Evolutionary conservation across 83 land plant genomes (phyloP).

Genomic region (Diphasiastrum complanatum): DNA sequence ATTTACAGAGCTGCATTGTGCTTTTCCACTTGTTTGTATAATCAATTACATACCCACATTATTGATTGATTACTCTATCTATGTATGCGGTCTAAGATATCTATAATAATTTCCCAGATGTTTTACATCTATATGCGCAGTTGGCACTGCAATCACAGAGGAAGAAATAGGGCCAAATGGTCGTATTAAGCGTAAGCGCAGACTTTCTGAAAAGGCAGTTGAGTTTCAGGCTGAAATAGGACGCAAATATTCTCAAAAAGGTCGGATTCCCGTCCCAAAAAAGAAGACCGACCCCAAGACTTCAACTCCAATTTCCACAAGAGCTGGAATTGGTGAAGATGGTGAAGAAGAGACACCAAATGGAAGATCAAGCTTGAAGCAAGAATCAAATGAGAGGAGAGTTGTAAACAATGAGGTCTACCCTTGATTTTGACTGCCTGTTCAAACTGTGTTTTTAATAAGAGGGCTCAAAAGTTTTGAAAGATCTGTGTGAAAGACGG

Average conservation of each 20-base stretch:
- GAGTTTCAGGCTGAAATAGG: conserved; percentile 74
- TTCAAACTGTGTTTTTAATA: background rate
- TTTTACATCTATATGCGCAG: too few species aligned
- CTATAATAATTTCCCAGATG: too few species aligned
- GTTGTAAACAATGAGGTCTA: too few species aligned
- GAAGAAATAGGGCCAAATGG: conserved; percentile 52
- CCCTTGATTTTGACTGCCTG: too few species aligned
- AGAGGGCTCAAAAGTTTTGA: background rate
- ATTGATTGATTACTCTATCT: too few species aligned
- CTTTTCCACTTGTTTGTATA: too few species aligned
- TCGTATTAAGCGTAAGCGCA: conserved; percentile 61
- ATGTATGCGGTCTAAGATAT: too few species aligned
- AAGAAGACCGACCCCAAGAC: conserved; percentile 16
- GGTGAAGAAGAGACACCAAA: conserved; percentile 7
- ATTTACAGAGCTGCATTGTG: too few species aligned
- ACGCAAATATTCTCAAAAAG: conserved; percentile 37
- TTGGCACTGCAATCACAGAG: too few species aligned
- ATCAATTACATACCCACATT: too few species aligned
- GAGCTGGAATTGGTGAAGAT: conserved; percentile 5
- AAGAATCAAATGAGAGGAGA: conserved; percentile 14
- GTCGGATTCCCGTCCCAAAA: conserved; percentile 39
- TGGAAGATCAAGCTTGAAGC: conserved; percentile 5
- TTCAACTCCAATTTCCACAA: background rate
- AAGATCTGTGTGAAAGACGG: background rate
- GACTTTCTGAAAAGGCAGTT: conserved; percentile 72